Evolutionary conservation across 2,329 filamentous ascomycete species (phyloP).

Genomic region (Aciculosporium take): DNA sequence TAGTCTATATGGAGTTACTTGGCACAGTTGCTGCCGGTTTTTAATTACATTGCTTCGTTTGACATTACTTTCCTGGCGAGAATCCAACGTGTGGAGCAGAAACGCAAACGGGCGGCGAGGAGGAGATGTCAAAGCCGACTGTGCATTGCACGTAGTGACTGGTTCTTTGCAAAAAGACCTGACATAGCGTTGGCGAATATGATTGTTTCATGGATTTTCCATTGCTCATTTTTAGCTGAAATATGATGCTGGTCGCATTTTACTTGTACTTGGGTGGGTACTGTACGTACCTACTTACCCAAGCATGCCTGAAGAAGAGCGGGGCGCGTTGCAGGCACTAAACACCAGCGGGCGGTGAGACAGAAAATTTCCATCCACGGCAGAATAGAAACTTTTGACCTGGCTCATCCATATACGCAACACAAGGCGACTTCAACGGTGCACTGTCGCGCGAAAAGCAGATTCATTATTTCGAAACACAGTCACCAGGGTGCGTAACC

Average conservation of each 20-base stretch:
- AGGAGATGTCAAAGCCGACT: too few species aligned
- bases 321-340: background rate
- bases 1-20: background rate
- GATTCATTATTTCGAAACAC: background rate
- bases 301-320: background rate
- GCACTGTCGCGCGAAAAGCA: background rate
- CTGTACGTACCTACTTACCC: too few species aligned
- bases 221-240: too few species aligned
- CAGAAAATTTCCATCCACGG: slow-evolving; percentile 6
- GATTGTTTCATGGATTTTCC: too few species aligned
- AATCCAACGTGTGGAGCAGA: background rate
- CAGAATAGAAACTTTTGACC: slow-evolving; percentile 5
- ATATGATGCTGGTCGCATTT: too few species aligned
- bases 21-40: background rate
- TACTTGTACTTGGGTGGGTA: too few species aligned
- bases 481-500: background rate
- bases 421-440: too few species aligned
- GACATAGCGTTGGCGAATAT: too few species aligned
- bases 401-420: too few species aligned
- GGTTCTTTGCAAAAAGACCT: too few species aligned
- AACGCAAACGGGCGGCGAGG: too few species aligned
- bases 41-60: background rate
- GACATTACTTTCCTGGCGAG: background rate
- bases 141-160: too few species aligned
- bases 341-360: slow-evolving; percentile 7